Evolutionary conservation across 2,329 filamentous ascomycete genomes (phyloP).

Genomic region (Hymenoscyphus repandus): DNA sequence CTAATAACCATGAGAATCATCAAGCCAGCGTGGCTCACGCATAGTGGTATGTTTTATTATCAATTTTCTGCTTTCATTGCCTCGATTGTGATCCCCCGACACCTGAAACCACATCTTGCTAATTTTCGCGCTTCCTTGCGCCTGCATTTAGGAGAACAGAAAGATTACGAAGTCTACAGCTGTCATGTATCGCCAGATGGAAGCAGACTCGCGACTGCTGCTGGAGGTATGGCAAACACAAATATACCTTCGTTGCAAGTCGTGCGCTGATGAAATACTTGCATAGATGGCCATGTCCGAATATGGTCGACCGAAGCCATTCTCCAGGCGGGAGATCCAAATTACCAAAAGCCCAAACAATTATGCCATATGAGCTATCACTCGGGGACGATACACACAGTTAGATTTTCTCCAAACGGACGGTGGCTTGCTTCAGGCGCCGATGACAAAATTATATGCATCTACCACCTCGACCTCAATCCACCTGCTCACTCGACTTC

Average conservation of each 20-base stretch:
- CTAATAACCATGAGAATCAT: conserved; percentile 67
- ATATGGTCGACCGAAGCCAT: conserved; percentile 98
- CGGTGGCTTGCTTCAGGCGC: conserved; percentile 95
- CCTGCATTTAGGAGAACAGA: conserved; percentile 69
- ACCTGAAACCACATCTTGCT: conserved; percentile 22
- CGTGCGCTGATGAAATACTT: conserved; percentile 20
- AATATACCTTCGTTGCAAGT: not conserved
- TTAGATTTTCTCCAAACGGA: conserved; percentile 92
- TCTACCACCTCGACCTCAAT: conserved; percentile 79
- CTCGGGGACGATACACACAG: conserved; percentile 93
- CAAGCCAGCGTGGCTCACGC: conserved; percentile 93
- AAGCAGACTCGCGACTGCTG: conserved; percentile 83
- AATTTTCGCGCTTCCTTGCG: conserved; percentile 25
- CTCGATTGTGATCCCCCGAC: not conserved
- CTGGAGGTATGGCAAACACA: conserved; percentile 61
- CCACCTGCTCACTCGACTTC: conserved; percentile 70
- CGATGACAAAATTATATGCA: conserved; percentile 98
- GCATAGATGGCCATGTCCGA: conserved; percentile 83
- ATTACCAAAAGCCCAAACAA: conserved; percentile 77
- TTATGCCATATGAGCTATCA: conserved; percentile 98
- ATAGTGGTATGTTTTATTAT: conserved; percentile 61
- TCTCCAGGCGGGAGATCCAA: conserved; percentile 68
- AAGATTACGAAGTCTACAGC: conserved; percentile 97
- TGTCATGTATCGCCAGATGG: conserved; percentile 96
- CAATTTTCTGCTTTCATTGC: not conserved